Percentiles rank a stretch among this genome's conserved stretches.
Evolutionary conservation across 768 basidiomycete genomes (phyloP).

Genomic region (Kwoniella botswanensis): DNA sequence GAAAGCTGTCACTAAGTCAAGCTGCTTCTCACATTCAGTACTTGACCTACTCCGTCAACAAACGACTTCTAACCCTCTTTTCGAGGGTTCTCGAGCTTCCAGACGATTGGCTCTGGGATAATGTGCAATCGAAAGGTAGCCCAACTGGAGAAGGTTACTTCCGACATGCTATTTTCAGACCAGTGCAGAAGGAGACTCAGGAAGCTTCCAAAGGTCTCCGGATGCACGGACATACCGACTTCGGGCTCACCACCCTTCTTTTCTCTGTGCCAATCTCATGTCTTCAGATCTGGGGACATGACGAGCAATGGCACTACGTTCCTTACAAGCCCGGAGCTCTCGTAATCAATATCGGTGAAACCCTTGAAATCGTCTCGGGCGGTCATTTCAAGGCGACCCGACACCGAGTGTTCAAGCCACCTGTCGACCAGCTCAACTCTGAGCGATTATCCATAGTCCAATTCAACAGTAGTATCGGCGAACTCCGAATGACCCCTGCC

Average conservation of each 20-base stretch:
- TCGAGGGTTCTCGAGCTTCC: slow-evolving; percentile 40
- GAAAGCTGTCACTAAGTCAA: not conserved
- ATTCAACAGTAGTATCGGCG: slow-evolving; percentile 36
- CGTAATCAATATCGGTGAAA: slow-evolving; percentile 41
- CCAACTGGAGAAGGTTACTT: slow-evolving; percentile 36
- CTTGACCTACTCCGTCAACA: slow-evolving; percentile 39
- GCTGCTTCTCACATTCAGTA: not conserved
- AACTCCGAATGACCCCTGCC: slow-evolving; percentile 43
- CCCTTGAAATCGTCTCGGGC: slow-evolving; percentile 41
- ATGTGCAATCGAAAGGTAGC: slow-evolving; percentile 35
- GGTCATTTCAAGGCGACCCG: slow-evolving; percentile 50
- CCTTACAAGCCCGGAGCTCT: slow-evolving; percentile 34
- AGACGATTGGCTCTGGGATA: slow-evolving; percentile 38
- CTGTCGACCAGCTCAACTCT: slow-evolving; percentile 30
- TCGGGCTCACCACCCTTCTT: slow-evolving; percentile 27
- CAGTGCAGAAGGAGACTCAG: slow-evolving; percentile 12
- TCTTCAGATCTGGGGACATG: slow-evolving; percentile 34
- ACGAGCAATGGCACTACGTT: slow-evolving; percentile 38
- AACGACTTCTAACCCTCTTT: slow-evolving; percentile 35
- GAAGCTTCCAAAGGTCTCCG: slow-evolving; percentile 26
- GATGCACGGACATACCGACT: slow-evolving; percentile 44
- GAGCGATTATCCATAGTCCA: slow-evolving; percentile 42
- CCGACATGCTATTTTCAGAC: slow-evolving; percentile 33
- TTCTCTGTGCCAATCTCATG: slow-evolving; percentile 37
- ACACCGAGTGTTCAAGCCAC: slow-evolving; percentile 41